Conservation (phyloP, 2,329 filamentous ascomycete genomes). For the Aureobasidium sp. region DNA sequence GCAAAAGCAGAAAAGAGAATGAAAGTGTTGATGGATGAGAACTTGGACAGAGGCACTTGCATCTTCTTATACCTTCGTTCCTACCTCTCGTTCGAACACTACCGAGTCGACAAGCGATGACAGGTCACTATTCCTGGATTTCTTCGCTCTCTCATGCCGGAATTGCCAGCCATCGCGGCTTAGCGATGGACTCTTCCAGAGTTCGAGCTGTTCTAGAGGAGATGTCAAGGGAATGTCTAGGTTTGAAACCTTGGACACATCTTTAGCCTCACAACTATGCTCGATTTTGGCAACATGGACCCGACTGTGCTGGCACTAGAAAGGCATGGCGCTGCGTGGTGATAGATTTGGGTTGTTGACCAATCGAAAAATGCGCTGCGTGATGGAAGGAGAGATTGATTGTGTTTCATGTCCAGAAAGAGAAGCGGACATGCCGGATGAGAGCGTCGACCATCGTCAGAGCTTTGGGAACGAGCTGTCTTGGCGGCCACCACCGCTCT, state of each 20-base stretch:
- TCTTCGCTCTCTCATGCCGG: background rate
- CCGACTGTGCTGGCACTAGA: background rate
- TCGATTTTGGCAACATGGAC: background rate
- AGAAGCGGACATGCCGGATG: background rate
- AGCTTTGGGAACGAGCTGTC: background rate
- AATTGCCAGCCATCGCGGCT: background rate
- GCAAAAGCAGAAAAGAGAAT: background rate
- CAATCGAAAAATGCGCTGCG: background rate
- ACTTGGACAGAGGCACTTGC: background rate
- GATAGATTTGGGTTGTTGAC: background rate
- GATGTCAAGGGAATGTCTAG: background rate
- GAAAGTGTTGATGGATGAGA: background rate
- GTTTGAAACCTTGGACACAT: conserved; percentile 2
- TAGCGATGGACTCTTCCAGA: background rate
- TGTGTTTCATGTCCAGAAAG: conserved; percentile 13
- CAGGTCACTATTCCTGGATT: background rate
- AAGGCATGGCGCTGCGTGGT: background rate
- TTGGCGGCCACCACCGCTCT: background rate
- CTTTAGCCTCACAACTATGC: background rate
- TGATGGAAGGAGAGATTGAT: conserved; percentile 5
- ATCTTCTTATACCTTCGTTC: conserved; percentile 8
- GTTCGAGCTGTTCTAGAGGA: background rate
- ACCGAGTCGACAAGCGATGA: background rate
- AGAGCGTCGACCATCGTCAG: background rate
- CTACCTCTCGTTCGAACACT: background rate